Evolutionary conservation across 371 early-diverging fungal species (phyloP).

Genomic region (Mortierella sp.): DNA sequence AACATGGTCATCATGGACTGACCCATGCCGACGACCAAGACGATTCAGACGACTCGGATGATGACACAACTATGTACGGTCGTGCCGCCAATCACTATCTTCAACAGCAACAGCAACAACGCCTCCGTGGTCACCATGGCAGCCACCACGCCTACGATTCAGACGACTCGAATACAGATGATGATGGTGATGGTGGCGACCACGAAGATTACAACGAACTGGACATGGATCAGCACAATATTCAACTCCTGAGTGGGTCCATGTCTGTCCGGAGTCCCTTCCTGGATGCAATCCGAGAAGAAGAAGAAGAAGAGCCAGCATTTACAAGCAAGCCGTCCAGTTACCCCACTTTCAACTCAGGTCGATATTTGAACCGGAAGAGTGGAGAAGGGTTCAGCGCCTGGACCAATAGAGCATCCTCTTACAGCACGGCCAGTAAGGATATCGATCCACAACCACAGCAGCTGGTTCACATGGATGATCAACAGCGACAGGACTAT

Average conservation of each 20-base stretch:
- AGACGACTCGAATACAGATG: constrained; percentile 16
- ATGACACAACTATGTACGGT: too few species aligned
- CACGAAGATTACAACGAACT: constrained; percentile 45
- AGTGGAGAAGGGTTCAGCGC: constrained; percentile 19
- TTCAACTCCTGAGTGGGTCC: constrained; percentile 49
- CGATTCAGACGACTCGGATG: constrained; percentile 21
- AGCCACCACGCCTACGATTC: not conserved
- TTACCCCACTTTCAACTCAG: constrained; percentile 37
- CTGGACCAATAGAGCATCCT: constrained; percentile 18
- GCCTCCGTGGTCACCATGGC: not conserved
- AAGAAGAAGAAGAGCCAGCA: constrained; percentile 45
- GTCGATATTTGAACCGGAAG: constrained; percentile 28
- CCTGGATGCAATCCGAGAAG: constrained; percentile 48
- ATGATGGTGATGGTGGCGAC: constrained; percentile 10
- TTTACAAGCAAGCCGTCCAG: constrained; percentile 42
- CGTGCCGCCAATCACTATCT: not conserved
- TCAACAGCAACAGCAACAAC: constrained; percentile 15
- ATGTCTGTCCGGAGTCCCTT: constrained; percentile 50
- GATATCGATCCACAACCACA: constrained; percentile 12
- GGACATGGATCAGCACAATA: constrained; percentile 45
- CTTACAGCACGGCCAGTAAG: not conserved
- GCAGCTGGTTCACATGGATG: not conserved
- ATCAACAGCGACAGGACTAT: constrained; percentile 27
- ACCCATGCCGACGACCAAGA: constrained; percentile 26
- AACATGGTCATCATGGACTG: constrained; percentile 23